phyloP scores from a whole-genome alignment of 139 green algal genomes.

The Chlamydomonas eustigma region DNA sequence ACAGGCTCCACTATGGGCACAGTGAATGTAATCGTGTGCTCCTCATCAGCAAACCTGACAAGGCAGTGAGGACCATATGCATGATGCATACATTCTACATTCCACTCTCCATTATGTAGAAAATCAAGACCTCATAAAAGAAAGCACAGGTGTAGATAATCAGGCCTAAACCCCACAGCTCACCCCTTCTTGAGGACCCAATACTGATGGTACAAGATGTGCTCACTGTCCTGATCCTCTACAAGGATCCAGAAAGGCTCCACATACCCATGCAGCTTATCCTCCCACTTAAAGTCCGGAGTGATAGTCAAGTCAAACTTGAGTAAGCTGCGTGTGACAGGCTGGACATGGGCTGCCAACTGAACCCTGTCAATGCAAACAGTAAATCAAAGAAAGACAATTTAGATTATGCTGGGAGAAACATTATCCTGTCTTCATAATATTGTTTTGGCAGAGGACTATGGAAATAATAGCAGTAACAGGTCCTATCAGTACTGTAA shows the following conservation, averaged over 20 bases:
- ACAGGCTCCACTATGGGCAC: constrained; percentile 91
- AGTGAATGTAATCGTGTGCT: constrained; percentile 89
- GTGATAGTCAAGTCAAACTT: constrained; percentile 96
- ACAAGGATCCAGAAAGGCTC: constrained; percentile 97
- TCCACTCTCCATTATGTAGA: too few relatives aligned
- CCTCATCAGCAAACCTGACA: constrained; percentile 64
- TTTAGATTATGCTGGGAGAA: too few relatives aligned
- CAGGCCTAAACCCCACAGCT: background rate
- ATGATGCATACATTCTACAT: too few relatives aligned
- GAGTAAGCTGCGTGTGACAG: constrained; percentile 89
- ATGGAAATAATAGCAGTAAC: too few relatives aligned
- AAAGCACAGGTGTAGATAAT: background rate
- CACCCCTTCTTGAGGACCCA: constrained; percentile 86
- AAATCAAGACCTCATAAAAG: background rate
- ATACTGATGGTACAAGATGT: constrained; percentile 92
- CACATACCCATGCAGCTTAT: constrained; percentile 83
- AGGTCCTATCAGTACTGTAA: too few relatives aligned
- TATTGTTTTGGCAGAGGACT: too few relatives aligned
- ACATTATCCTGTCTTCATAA: too few relatives aligned
- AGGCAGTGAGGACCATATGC: too few relatives aligned
- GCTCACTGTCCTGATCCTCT: constrained; percentile 87
- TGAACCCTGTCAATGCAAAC: too few relatives aligned
- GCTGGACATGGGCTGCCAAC: constrained; percentile 90
- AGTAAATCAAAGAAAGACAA: too few relatives aligned
- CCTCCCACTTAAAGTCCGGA: constrained; percentile 87